Conservation (phyloP, 2,329 filamentous ascomycete genomes). For the Hypoxylon sp. region DNA sequence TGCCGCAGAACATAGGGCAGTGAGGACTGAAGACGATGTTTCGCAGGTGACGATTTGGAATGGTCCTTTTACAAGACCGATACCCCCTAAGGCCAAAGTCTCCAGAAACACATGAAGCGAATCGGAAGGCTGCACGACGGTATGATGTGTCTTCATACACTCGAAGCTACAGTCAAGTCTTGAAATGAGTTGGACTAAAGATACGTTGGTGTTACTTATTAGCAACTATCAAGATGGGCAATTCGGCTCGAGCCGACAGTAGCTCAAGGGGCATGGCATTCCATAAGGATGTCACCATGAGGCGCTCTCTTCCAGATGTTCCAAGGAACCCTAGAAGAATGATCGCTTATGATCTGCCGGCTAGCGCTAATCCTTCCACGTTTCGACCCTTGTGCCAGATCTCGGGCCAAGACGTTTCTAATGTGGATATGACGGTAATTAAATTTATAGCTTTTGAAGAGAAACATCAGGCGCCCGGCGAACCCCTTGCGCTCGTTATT, state of each 20-base stretch:
- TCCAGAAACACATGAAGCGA: slow-evolving; percentile 16
- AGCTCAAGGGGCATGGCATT: slow-evolving; percentile 8
- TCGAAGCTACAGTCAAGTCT: background rate
- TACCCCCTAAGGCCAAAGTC: slow-evolving; percentile 16
- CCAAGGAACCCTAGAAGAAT: slow-evolving; percentile 12
- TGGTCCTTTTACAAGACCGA: slow-evolving; percentile 1
- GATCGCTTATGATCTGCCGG: slow-evolving; percentile 46
- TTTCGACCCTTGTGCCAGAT: slow-evolving; percentile 48
- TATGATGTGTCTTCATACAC: background rate
- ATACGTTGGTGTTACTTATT: background rate
- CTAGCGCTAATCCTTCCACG: slow-evolving; percentile 43
- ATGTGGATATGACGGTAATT: slow-evolving; percentile 42
- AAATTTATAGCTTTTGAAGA: slow-evolving; percentile 16
- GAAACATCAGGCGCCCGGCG: slow-evolving; percentile 7
- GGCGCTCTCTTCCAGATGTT: slow-evolving; percentile 26
- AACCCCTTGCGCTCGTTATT: slow-evolving; percentile 19
- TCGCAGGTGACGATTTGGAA: slow-evolving; percentile 16
- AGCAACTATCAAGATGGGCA: slow-evolving; percentile 11
- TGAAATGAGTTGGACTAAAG: background rate
- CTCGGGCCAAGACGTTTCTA: slow-evolving; percentile 47
- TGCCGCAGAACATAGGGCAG: slow-evolving; percentile 14
- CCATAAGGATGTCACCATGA: slow-evolving; percentile 21
- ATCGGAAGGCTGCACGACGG: background rate
- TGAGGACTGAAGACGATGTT: slow-evolving; percentile 10
- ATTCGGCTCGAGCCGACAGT: slow-evolving; percentile 42